Percentiles rank a stretch among this genome's conserved stretches.
Evolutionary conservation across 1,139 yeast species (phyloP).

Genomic region (Hyphopichia khmerensis): DNA sequence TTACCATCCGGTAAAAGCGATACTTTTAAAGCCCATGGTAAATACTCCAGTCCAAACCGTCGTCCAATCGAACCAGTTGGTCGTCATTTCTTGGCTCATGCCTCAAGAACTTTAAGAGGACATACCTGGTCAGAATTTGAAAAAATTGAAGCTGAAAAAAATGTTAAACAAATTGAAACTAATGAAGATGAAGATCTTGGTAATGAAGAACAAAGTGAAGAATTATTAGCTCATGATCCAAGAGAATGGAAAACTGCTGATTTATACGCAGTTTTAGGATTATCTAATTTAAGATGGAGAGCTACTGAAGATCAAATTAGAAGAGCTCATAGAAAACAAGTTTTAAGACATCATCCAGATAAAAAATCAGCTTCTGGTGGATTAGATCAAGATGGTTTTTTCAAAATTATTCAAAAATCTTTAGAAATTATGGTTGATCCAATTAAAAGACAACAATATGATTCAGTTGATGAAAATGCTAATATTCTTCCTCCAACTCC

Average conservation of each 20-base stretch:
- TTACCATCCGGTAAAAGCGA: constrained; percentile 48
- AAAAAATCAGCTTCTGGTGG: constrained; percentile 88
- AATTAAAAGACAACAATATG: constrained; percentile 84
- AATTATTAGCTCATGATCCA: constrained; percentile 85
- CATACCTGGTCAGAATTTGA: constrained; percentile 99
- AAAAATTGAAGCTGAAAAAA: constrained; percentile 87
- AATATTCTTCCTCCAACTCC: constrained; percentile 77
- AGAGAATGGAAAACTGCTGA: constrained; percentile 98
- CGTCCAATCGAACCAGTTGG: constrained; percentile 98
- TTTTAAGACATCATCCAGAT: constrained; percentile 96
- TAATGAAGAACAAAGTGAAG: constrained; percentile 76
- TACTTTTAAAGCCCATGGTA: constrained; percentile 49
- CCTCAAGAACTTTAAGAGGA: constrained; percentile 92
- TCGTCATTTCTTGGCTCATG: constrained; percentile 92
- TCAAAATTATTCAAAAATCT: constrained; percentile 97
- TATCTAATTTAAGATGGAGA: constrained; percentile 84
- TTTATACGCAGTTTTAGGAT: constrained; percentile 93
- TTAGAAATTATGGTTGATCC: constrained; percentile 88
- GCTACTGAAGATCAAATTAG: constrained; percentile 94
- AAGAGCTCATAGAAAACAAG: constrained; percentile 96
- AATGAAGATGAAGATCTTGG: constrained; percentile 71
- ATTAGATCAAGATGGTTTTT: constrained; percentile 92
- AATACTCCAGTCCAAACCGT: constrained; percentile 66
- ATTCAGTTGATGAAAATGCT: constrained; percentile 90
- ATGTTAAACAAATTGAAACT: constrained; percentile 72